Evolutionary conservation across 371 early-diverging fungal genomes (phyloP).

Genomic region (Syncephalastrum sp.): DNA sequence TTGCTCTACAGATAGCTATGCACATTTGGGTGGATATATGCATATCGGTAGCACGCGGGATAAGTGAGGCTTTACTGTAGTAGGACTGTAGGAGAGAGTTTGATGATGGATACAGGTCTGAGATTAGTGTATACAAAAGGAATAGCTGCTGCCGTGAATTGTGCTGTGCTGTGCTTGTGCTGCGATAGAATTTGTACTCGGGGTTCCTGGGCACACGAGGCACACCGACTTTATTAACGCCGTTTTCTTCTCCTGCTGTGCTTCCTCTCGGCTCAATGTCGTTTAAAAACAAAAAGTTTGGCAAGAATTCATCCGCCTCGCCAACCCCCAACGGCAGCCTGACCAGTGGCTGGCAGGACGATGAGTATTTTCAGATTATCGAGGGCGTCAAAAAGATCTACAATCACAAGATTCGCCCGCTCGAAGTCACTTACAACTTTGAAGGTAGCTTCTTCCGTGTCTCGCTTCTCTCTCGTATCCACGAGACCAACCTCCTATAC

Average conservation of each 20-base stretch:
- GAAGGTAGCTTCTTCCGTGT: conserved; percentile 41
- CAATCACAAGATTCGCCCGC: conserved; percentile 67
- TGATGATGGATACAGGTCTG: no score
- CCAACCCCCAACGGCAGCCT: conserved; percentile 1
- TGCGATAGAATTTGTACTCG: no score
- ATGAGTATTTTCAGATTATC: conserved; percentile 63
- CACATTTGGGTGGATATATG: no score
- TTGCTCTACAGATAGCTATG: no score
- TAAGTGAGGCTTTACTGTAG: no score
- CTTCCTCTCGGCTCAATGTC: conserved; percentile 12
- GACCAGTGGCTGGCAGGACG: conserved; percentile 24
- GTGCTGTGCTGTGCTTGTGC: no score
- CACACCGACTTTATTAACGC: no score
- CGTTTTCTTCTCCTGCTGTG: neutral
- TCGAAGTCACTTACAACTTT: conserved; percentile 78
- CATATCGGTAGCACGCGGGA: no score
- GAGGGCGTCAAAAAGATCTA: conserved; percentile 68
- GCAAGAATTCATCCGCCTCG: conserved; percentile 10
- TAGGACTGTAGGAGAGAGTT: no score
- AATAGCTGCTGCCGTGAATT: no score
- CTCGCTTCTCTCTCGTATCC: neutral
- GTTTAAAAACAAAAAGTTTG: conserved; percentile 12
- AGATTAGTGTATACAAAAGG: no score
- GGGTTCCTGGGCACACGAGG: no score
- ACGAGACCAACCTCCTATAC: neutral